Evolutionary conservation across 805 yeast species (phyloP).

Genomic region (Wickerhamiella musiphila): DNA sequence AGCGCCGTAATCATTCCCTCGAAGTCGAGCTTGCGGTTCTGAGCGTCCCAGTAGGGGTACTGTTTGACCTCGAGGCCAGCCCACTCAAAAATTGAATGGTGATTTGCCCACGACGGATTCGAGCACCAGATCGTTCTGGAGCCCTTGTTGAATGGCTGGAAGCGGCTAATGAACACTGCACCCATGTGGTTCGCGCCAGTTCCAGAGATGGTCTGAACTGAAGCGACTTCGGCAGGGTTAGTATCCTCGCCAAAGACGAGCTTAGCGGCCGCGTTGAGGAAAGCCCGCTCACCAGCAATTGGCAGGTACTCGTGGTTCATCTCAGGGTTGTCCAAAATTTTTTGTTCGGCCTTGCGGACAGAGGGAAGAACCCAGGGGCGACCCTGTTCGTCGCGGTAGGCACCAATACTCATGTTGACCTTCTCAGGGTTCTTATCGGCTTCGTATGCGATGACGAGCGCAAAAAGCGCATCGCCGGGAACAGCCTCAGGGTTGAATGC

Average conservation of each 20-base stretch:
- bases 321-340: conserved; percentile 23
- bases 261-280: conserved; percentile 45
- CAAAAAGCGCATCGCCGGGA: conserved; percentile 82
- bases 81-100: conserved; percentile 57
- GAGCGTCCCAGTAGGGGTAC: conserved; percentile 56
- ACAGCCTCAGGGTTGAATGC: background rate
- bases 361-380: conserved; percentile 83
- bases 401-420: conserved; percentile 62
- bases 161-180: conserved; percentile 54
- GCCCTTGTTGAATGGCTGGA: conserved; percentile 28
- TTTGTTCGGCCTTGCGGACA: conserved; percentile 44
- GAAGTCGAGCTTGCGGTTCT: conserved; percentile 45
- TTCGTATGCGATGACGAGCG: conserved; percentile 28
- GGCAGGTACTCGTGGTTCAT: conserved; percentile 75
- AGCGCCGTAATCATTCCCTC: conserved; percentile 47
- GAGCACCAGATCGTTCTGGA: conserved; percentile 50
- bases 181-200: conserved; percentile 86
- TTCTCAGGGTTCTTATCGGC: conserved; percentile 26
- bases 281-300: conserved; percentile 59
- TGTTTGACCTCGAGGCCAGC: conserved; percentile 45
- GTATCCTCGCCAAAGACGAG: conserved; percentile 56
- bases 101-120: conserved; percentile 91
- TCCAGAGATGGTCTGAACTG: conserved; percentile 83
- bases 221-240: conserved; percentile 41
- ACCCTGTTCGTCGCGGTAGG: conserved; percentile 81